Conservation (phyloP, 176 grass and related monocot species). For the Carex littledalei region DNA sequence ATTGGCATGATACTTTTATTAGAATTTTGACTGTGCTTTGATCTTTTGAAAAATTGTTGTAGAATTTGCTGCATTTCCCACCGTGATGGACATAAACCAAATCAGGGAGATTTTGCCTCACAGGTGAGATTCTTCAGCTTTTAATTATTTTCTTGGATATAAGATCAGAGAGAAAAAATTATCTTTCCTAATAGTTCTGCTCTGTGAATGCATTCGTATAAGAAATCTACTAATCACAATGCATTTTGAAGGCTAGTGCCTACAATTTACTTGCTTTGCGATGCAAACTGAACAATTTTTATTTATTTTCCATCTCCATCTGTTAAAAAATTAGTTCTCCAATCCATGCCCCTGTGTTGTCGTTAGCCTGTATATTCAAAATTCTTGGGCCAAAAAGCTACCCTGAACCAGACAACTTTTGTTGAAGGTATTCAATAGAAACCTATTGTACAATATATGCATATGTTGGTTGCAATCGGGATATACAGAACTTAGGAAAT, state of each 20-base stretch:
- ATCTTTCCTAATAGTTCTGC: neutral
- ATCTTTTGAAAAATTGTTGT: neutral
- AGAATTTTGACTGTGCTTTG: constrained; percentile 17
- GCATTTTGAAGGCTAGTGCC: neutral
- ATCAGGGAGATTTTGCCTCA: constrained; percentile 46
- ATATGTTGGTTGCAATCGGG: neutral
- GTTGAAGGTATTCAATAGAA: neutral
- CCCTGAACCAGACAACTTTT: neutral
- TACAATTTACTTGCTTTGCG: neutral
- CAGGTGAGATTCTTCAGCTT: constrained; percentile 22
- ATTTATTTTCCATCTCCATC: neutral
- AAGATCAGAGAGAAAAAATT: neutral
- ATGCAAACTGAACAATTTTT: neutral
- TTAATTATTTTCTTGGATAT: neutral
- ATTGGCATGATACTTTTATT: neutral
- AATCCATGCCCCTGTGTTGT: neutral
- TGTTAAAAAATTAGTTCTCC: neutral
- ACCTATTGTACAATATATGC: neutral
- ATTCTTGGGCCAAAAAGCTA: neutral
- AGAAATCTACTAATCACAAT: neutral
- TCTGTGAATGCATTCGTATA: neutral
- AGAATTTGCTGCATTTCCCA: constrained; percentile 40
- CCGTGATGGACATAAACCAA: constrained; percentile 48
- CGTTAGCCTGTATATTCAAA: neutral
- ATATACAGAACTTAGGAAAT: neutral